phyloP scores from a whole-genome alignment of 768 basidiomycete genomes.

The Crepidotus variabilis region DNA sequence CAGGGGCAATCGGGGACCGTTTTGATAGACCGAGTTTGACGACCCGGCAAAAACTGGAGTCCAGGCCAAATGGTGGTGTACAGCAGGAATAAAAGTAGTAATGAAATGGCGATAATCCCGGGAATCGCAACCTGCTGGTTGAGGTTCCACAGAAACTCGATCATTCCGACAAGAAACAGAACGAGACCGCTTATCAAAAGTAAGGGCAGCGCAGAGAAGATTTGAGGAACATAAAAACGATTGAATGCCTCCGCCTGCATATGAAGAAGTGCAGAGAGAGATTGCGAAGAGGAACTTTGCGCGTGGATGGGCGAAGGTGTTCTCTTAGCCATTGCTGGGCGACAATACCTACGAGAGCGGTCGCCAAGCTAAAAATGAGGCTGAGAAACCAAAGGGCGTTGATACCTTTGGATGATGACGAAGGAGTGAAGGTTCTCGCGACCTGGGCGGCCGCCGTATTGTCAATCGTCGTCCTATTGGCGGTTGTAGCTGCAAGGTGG shows the following conservation, averaged over 20 bases:
- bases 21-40: background rate
- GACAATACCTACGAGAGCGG: conserved; percentile 20
- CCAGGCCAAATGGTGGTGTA: conserved; percentile 13
- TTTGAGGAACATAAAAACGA: conserved; percentile 17
- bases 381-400: conserved; percentile 18
- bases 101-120: conserved; percentile 10
- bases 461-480: conserved; percentile 7
- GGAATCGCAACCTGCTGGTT: conserved; percentile 14
- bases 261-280: conserved; percentile 17
- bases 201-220: conserved; percentile 19
- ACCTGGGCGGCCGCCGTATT: background rate
- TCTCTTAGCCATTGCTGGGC: conserved; percentile 21
- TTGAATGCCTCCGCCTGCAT: conserved; percentile 18
- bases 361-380: conserved; percentile 17
- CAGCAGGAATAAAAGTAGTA: conserved; percentile 11
- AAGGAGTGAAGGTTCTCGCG: background rate
- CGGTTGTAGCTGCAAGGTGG: conserved; percentile 8
- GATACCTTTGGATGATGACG: conserved; percentile 7
- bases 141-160: conserved; percentile 19
- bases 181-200: conserved; percentile 20
- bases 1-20: conserved; percentile 2
- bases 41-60: conserved; percentile 4
- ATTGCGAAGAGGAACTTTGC: conserved; percentile 6
- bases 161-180: conserved; percentile 21
- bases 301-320: conserved; percentile 9